phyloP scores from a whole-genome alignment of 2,329 filamentous ascomycete genomes.

The Diaporthe sp. region DNA sequence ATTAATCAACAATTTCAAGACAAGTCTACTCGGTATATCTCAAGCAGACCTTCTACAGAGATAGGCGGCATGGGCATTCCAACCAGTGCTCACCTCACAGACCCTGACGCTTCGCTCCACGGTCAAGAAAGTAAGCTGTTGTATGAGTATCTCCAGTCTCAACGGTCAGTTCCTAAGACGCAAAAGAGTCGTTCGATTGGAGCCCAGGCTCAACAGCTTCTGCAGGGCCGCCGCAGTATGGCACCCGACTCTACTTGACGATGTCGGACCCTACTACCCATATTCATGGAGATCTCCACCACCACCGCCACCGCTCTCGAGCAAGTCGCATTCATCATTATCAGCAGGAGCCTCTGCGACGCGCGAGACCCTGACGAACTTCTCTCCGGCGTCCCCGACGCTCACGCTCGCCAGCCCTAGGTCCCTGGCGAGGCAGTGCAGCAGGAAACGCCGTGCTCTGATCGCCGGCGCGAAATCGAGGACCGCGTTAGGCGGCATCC shows the following conservation, averaged over 20 bases:
- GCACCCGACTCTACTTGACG: not conserved
- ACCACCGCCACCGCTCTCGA: not conserved
- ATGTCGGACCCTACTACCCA: not conserved
- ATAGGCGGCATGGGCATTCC: not conserved
- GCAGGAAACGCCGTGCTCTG: not conserved
- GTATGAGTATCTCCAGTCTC: not conserved
- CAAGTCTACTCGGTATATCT: not conserved
- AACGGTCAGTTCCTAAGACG: too few species aligned
- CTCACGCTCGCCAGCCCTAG: not conserved
- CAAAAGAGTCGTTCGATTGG: not conserved
- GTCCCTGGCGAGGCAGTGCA: slow-evolving; percentile 18
- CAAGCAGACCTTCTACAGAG: not conserved
- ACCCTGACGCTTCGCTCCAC: not conserved
- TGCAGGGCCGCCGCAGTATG: not conserved
- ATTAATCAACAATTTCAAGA: not conserved
- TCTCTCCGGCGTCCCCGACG: slow-evolving; percentile 21
- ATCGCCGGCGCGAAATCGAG: slow-evolving; percentile 12
- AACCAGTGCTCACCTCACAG: not conserved
- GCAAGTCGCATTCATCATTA: not conserved
- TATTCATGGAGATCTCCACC: not conserved
- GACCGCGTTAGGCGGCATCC: too few species aligned
- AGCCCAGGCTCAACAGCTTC: not conserved
- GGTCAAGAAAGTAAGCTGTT: not conserved
- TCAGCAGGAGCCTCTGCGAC: too few species aligned
- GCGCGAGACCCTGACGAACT: slow-evolving; percentile 11